Conservation (phyloP, 352 stramenopile genomes). For the Globisporangium apiculatum region DNA sequence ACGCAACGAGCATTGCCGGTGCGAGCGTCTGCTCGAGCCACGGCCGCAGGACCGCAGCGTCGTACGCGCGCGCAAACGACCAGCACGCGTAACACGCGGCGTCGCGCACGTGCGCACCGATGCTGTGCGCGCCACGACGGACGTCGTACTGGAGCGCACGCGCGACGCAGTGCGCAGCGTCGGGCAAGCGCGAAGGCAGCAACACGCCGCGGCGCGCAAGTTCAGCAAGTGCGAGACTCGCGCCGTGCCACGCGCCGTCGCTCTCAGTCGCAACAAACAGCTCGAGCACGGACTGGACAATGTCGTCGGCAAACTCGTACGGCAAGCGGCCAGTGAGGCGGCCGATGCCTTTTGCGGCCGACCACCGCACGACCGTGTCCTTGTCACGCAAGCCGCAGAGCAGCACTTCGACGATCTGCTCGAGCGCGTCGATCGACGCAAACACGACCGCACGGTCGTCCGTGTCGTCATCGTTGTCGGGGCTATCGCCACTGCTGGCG, state of each 20-base stretch:
- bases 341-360: conserved; percentile 97
- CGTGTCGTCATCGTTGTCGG: conserved; percentile 4
- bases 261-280: conserved; percentile 90
- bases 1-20: conserved; percentile 91
- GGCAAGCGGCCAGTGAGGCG: conserved; percentile 93
- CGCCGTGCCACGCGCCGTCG: conserved; percentile 96
- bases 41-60: conserved; percentile 85
- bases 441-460: conserved; percentile 44
- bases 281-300: conserved; percentile 94
- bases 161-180: conserved; percentile 91
- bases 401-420: conserved; percentile 94
- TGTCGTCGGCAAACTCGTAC: conserved; percentile 93
- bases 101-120: conserved; percentile 96
- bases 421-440: conserved; percentile 92
- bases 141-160: conserved; percentile 94
- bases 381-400: conserved; percentile 88
- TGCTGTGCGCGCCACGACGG: conserved; percentile 89
- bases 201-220: conserved; percentile 93
- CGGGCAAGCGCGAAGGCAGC: conserved; percentile 86
- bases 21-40: conserved; percentile 87
- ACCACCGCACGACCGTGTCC: conserved; percentile 98
- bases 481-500: not conserved
- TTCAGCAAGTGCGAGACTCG: conserved; percentile 95
- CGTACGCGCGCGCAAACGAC: conserved; percentile 95
- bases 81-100: conserved; percentile 98